Percentiles rank a stretch among this genome's conserved stretches.
These are phyloP conservation scores for Xylaria castorea DNA, from an alignment of 495 filamentous ascomycete species.

Conservation along the genomic window DNA sequence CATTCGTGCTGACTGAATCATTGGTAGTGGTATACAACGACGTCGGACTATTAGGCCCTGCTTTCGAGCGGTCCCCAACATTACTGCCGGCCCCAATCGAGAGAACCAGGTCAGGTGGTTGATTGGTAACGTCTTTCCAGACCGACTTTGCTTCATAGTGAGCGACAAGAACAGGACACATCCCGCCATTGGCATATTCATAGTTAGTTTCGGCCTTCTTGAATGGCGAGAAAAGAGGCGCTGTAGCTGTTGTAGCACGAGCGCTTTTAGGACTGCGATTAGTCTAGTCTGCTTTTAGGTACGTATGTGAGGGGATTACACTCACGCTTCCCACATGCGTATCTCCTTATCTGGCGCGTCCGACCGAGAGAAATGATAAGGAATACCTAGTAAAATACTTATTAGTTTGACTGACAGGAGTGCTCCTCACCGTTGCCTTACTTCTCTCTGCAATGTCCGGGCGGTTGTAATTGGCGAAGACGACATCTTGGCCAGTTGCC, in stretches of 20 bases:
- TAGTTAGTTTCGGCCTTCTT: conserved; percentile 43
- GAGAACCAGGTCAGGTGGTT: conserved; percentile 55
- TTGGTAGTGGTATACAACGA: conserved; percentile 35
- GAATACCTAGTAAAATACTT: conserved; percentile 24
- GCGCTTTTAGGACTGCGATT: conserved; percentile 34
- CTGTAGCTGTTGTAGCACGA: conserved; percentile 57
- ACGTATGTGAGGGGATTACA: neutral
- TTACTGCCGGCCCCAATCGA: conserved; percentile 53
- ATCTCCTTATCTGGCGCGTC: conserved; percentile 51
- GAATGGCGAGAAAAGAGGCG: conserved; percentile 56
- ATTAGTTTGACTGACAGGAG: neutral
- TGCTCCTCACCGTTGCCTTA: neutral
- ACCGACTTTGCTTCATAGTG: conserved; percentile 55
- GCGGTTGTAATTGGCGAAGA: conserved; percentile 63
- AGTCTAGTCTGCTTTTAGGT: conserved; percentile 23
- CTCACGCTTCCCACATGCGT: conserved; percentile 62
- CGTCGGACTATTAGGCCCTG: conserved; percentile 26
- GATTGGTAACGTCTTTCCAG: conserved; percentile 49
- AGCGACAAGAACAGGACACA: conserved; percentile 56
- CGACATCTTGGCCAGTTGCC: conserved; percentile 45
- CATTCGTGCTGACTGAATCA: conserved; percentile 30
- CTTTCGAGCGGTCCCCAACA: conserved; percentile 32
- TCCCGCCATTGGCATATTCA: conserved; percentile 54
- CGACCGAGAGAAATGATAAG: conserved; percentile 54
- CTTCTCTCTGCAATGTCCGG: conserved; percentile 28